phyloP scores from a whole-genome alignment of 306 rosid species.

The Cyamopsis tetragonoloba region DNA sequence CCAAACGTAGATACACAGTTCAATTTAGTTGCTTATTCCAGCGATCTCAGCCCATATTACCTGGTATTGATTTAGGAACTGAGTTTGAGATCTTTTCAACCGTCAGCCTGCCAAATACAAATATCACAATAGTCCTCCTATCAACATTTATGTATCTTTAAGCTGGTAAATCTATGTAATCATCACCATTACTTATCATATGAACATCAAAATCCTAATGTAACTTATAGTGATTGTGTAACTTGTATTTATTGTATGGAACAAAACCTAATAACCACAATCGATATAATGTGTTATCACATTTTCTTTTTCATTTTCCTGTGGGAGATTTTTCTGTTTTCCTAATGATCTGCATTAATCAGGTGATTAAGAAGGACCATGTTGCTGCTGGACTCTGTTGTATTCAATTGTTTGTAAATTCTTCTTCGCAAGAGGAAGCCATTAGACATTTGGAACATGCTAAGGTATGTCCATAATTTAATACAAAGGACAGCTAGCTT shows the following conservation, averaged over 20 bases:
- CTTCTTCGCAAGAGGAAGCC: slow-evolving; percentile 88
- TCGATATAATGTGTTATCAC: not conserved
- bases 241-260: not conserved
- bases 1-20: not conserved
- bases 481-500: not conserved
- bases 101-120: not conserved
- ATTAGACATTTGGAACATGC: slow-evolving; percentile 89
- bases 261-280: not conserved
- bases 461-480: slow-evolving; percentile 55
- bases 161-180: not conserved
- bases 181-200: not conserved
- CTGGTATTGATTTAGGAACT: not conserved
- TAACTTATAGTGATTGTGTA: slow-evolving; percentile 1
- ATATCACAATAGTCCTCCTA: not conserved
- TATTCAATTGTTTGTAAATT: slow-evolving; percentile 91
- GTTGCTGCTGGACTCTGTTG: slow-evolving; percentile 98
- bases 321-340: not conserved
- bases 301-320: not conserved
- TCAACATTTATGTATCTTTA: not conserved
- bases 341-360: slow-evolving; percentile 20
- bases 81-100: not conserved
- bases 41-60: not conserved
- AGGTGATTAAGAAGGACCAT: slow-evolving; percentile 92
- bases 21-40: not conserved
- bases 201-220: not conserved